A percentile compares a stretch with the other conserved stretches of the same genome.
phyloP scores from a whole-genome alignment of 2,329 filamentous ascomycete species.

The Phaeosphaeria sp. region DNA sequence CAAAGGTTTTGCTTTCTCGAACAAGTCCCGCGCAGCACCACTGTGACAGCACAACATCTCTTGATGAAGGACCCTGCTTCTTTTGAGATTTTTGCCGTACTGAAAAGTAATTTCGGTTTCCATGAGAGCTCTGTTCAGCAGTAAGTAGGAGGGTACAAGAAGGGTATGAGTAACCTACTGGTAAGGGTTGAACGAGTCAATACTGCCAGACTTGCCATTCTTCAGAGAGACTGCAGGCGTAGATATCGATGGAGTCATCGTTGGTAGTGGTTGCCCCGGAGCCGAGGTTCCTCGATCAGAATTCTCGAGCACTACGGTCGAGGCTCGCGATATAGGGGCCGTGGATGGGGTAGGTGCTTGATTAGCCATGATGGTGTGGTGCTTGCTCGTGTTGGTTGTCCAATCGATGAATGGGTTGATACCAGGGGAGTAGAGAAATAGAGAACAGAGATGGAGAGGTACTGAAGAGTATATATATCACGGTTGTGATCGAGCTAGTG shows the following conservation, averaged over 20 bases:
- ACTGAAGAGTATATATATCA: not conserved
- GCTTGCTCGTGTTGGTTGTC: not conserved
- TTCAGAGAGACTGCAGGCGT: not conserved
- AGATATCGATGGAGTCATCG: not conserved
- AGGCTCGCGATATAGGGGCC: not conserved
- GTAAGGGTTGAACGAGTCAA: not conserved
- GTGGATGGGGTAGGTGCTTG: not conserved
- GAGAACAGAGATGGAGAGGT: not conserved
- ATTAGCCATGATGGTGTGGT: not conserved
- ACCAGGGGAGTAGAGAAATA: not conserved
- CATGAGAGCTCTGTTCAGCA: constrained; percentile 8
- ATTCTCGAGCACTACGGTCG: not conserved
- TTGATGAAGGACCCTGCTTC: constrained; percentile 14
- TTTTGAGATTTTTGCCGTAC: constrained; percentile 13
- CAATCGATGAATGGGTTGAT: too few relatives aligned
- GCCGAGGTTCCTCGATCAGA: not conserved
- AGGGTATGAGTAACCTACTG: not conserved
- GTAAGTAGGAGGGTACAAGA: not conserved
- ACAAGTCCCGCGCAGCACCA: not conserved
- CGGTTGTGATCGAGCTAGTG: not conserved
- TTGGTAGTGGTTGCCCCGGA: not conserved
- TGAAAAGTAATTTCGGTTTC: constrained; percentile 19
- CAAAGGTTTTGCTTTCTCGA: constrained; percentile 4
- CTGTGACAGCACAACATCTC: constrained; percentile 21
- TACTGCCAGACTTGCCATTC: not conserved